These are phyloP conservation scores for Termitomyces sp. DNA, from an alignment of 768 basidiomycete genomes.

Conservation along the genomic window DNA sequence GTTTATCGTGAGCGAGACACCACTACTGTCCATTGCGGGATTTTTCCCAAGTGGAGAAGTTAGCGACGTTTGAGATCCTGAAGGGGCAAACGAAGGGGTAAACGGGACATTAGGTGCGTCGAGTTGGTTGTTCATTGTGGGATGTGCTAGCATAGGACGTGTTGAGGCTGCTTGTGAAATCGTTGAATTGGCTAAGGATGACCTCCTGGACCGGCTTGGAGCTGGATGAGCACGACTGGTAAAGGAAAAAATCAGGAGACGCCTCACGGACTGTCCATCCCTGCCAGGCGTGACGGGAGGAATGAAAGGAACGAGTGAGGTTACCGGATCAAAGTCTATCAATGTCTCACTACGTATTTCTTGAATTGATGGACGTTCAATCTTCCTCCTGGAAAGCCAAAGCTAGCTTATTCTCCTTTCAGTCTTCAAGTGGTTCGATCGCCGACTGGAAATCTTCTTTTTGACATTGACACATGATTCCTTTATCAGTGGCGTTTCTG, in stretches of 20 bases:
- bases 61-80: constrained; percentile 7
- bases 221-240: constrained; percentile 2
- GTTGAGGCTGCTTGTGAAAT: constrained; percentile 16
- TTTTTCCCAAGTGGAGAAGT: constrained; percentile 8
- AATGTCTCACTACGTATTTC: neutral
- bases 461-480: neutral
- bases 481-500: too few relatives aligned
- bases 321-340: neutral
- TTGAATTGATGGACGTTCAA: neutral
- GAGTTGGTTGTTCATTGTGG: constrained; percentile 8
- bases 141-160: constrained; percentile 13
- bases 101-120: constrained; percentile 16
- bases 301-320: neutral
- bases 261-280: constrained; percentile 17
- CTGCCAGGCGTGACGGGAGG: constrained; percentile 4
- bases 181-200: constrained; percentile 17
- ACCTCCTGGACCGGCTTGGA: constrained; percentile 15
- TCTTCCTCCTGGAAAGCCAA: neutral
- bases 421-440: neutral
- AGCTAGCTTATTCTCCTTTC: neutral
- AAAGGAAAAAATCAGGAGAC: neutral
- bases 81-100: constrained; percentile 13
- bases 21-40: constrained; percentile 8
- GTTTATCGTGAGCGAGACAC: constrained; percentile 49
- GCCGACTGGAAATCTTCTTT: neutral